Base-by-base conservation (phyloP, 441 rosid genomes). In the Populus hybrid region DNA sequence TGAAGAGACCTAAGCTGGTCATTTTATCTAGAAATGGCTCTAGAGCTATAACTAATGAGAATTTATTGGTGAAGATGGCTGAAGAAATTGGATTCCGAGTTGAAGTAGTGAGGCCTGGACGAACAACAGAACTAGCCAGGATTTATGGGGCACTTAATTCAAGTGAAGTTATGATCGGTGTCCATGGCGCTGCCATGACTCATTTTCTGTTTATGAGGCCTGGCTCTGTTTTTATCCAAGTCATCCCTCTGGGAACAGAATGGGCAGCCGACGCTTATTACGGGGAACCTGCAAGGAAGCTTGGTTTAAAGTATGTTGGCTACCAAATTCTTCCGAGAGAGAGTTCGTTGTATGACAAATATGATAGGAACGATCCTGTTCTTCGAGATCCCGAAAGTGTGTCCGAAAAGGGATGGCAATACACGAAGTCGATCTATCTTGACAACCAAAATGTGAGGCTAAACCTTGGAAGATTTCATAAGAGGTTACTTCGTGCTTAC, bases 131-230 rank as follows among this genome's bases (percentile, higher is more conserved):
- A 74, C 81, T 95, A 83, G 91, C 97, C 21, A 90, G 81, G 89
- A 90, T 92, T 50, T 93, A 93, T 61, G 71, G 75, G 0, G 87
- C 73, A 67, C 81, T 93, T 40, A 93, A 93, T 80, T 85, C 97
- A 2, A 95, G 99, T 69, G 92, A 93, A 72, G 97, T 88, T 2
- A 87, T 93, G 97, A 80, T 95, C 35, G 99, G 98, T 63, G 99
- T 95, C 26, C 99, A 95, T 70, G 98, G 99, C 74, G 99, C 99
- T 7, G 97, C 98, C 42, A 92, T 95, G 99, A 95, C 99, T n/a
- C 99, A 95, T 78, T 90, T 93, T 75, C 88, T 95, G 6, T 95
- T 93, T 80, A 84, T 92, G 94, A 91, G 70, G 78, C 95, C 98
- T 0, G 88, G 90, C 36, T 89, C 89, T 0, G 97, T 91, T 69